Evolutionary conservation across 2,329 filamentous ascomycete species (phyloP).

Genomic region (Verticillium longisporum): DNA sequence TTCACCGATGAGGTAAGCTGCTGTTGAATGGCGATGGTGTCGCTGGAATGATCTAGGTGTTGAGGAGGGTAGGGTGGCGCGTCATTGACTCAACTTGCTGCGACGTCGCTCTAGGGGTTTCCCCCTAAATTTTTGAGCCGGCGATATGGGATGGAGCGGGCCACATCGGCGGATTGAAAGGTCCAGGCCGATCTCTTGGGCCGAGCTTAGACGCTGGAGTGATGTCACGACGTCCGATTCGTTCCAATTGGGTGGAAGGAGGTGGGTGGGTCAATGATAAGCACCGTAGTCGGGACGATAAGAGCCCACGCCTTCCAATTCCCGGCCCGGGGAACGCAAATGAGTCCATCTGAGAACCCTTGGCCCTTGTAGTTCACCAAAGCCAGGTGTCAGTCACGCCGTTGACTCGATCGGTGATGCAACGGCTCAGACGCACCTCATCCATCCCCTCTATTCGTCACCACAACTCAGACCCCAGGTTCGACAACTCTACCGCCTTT

Average conservation of each 20-base stretch:
- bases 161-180: background rate
- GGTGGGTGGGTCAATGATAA: background rate
- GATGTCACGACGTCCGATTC: conserved; percentile 3
- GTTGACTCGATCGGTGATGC: background rate
- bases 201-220: background rate
- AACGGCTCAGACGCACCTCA: background rate
- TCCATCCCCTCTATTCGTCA: background rate
- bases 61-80: background rate
- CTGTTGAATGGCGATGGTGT: background rate
- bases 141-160: background rate
- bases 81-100: conserved; percentile 1
- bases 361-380: background rate
- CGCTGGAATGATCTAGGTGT: background rate
- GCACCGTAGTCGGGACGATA: background rate
- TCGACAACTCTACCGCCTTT: background rate
- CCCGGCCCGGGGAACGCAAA: too few species aligned
- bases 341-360: too few species aligned
- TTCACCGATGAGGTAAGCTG: background rate
- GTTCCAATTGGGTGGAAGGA: conserved; percentile 3
- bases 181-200: background rate
- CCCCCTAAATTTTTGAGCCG: background rate
- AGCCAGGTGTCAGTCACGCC: background rate
- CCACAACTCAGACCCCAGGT: background rate
- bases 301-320: background rate
- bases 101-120: background rate